These are phyloP conservation scores for Panicum hallii DNA, from an alignment of 202 grass and related monocot genomes.

Conservation along the genomic window DNA sequence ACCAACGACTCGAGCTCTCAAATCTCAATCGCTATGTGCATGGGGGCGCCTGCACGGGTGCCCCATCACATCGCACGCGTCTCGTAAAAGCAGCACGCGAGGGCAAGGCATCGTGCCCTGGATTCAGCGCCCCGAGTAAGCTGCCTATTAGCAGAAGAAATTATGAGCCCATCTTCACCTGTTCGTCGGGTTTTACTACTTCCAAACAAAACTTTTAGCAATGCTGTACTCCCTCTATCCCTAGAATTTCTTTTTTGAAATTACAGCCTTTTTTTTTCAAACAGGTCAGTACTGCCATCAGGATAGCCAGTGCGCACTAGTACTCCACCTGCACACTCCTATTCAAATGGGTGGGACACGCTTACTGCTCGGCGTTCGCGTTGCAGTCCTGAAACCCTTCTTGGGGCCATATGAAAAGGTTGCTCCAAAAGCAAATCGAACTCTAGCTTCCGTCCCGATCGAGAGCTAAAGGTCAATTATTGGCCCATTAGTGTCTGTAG, in stretches of 20 bases:
- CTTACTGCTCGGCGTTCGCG: neutral
- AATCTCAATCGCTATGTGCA: neutral
- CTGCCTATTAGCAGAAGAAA: neutral
- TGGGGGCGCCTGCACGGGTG: slow-evolving; percentile 21
- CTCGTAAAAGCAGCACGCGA: slow-evolving; percentile 14
- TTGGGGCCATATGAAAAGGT: neutral
- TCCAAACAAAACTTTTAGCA: too few species aligned
- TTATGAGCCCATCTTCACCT: neutral
- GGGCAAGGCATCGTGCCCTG: slow-evolving; percentile 1
- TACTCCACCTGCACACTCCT: neutral
- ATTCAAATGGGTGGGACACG: neutral
- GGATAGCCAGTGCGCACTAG: neutral
- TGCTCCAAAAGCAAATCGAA: neutral
- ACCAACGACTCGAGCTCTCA: neutral
- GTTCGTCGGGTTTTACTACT: neutral
- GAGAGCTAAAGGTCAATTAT: neutral
- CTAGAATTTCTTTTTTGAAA: too few species aligned
- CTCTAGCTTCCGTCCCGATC: neutral
- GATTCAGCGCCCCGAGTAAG: slow-evolving; percentile 13
- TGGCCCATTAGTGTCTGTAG: slow-evolving; percentile 12
- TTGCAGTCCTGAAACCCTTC: neutral
- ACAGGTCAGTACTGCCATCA: too few species aligned
- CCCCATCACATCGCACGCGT: slow-evolving; percentile 18
- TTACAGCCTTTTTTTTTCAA: too few species aligned
- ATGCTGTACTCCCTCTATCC: too few species aligned